Percentiles rank a stretch among this genome's conserved stretches.
Evolutionary conservation across 768 basidiomycete genomes (phyloP).

Genomic region (Rickenella mellea): DNA sequence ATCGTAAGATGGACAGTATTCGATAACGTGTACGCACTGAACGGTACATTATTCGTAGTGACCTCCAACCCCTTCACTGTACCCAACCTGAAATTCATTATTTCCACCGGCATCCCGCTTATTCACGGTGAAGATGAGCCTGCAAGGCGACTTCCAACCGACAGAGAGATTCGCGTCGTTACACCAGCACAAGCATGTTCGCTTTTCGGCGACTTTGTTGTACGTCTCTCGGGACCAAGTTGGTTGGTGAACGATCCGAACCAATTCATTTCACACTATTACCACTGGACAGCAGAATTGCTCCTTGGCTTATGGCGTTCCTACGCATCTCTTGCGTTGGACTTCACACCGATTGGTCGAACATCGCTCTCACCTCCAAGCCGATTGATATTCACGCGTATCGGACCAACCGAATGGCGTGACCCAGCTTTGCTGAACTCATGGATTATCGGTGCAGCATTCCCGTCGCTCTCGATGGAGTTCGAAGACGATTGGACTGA

Average conservation of each 20-base stretch:
- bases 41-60: constrained; percentile 71
- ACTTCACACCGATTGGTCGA: constrained; percentile 14
- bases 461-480: constrained; percentile 65
- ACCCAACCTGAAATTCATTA: constrained; percentile 47
- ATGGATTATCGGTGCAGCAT: constrained; percentile 65
- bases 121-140: constrained; percentile 55
- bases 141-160: constrained; percentile 56
- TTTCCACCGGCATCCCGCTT: constrained; percentile 54
- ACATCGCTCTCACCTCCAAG: constrained; percentile 15
- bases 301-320: constrained; percentile 69
- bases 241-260: constrained; percentile 52
- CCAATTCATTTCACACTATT: constrained; percentile 64
- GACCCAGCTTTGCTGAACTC: constrained; percentile 70
- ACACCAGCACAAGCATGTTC: constrained; percentile 46
- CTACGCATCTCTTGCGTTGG: constrained; percentile 35
- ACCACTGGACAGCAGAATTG: constrained; percentile 80
- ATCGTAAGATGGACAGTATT: constrained; percentile 78
- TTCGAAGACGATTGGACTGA: constrained; percentile 65
- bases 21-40: constrained; percentile 74
- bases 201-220: constrained; percentile 43
- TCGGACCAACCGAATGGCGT: constrained; percentile 54
- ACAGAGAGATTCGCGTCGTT: constrained; percentile 52
- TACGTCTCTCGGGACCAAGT: not conserved
- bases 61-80: constrained; percentile 34
- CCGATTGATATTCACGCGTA: constrained; percentile 49